Conservation (phyloP, 179 eudicot genomes). For the Heliamphora ciliata region DNA sequence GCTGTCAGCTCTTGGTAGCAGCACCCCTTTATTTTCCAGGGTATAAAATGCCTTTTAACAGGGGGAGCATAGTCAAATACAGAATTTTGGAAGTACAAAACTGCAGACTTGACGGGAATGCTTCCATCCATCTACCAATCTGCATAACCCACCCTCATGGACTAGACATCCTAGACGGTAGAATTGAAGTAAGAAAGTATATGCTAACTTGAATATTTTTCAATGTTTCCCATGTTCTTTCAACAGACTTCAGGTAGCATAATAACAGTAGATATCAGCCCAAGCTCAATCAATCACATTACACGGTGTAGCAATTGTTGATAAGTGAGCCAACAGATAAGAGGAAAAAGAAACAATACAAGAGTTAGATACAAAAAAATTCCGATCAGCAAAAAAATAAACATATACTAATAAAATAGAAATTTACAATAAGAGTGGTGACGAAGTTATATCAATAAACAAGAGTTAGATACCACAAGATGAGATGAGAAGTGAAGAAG, state of each 20-base stretch:
- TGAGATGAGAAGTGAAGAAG: not conserved
- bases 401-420: too few relatives aligned
- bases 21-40: not conserved
- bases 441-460: not conserved
- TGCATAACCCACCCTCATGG: not conserved
- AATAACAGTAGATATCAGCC: not conserved
- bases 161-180: not conserved
- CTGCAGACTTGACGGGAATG: not conserved
- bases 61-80: not conserved
- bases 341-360: not conserved
- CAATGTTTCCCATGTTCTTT: not conserved
- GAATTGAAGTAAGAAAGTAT: not conserved
- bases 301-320: not conserved
- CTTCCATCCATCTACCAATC: not conserved
- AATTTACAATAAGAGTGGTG: too few relatives aligned
- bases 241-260: not conserved
- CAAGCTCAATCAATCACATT: not conserved
- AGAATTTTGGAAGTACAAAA: not conserved
- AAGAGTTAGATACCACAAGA: not conserved
- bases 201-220: not conserved
- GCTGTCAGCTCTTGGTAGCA: not conserved
- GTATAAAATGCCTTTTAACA: not conserved
- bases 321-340: not conserved
- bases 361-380: not conserved
- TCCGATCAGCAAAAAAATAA: too few relatives aligned